These are phyloP conservation scores for Microbotryum scabiosae DNA, from an alignment of 1,284 basidiomycete genomes.

Conservation along the genomic window DNA sequence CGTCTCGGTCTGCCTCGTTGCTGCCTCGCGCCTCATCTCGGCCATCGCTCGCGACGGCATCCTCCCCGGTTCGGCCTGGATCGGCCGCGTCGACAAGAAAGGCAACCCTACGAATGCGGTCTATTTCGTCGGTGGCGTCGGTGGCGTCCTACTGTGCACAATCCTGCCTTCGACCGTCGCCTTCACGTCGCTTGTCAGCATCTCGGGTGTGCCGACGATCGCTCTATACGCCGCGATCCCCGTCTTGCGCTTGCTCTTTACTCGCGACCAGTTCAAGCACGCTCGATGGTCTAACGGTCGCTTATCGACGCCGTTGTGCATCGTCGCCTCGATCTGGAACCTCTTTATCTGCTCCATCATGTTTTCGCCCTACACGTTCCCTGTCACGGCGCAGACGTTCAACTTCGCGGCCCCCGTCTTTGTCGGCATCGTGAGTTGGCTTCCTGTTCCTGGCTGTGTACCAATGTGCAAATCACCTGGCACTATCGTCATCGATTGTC, in stretches of 20 bases:
- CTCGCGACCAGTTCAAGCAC: constrained; percentile 58
- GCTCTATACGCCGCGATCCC: constrained; percentile 70
- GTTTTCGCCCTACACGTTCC: constrained; percentile 71
- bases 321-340: constrained; percentile 59
- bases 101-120: constrained; percentile 58
- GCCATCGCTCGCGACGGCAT: constrained; percentile 80
- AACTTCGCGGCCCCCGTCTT: constrained; percentile 62
- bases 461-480: too few species aligned
- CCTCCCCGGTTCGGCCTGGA: constrained; percentile 66
- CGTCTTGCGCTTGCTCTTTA: constrained; percentile 58
- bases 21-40: constrained; percentile 69
- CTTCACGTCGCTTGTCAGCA: constrained; percentile 71
- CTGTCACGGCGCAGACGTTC: constrained; percentile 59
- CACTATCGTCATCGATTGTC: too few species aligned
- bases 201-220: constrained; percentile 66
- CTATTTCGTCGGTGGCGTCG: constrained; percentile 37
- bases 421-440: constrained; percentile 46
- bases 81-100: constrained; percentile 55
- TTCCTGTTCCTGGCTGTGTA: too few species aligned
- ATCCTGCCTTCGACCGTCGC: constrained; percentile 75
- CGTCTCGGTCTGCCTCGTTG: constrained; percentile 69
- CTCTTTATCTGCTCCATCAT: constrained; percentile 44
- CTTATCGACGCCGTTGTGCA: constrained; percentile 57
- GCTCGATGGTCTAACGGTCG: constrained; percentile 63
- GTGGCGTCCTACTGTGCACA: constrained; percentile 62